phyloP scores from a whole-genome alignment of 148 eudicot genomes.

The Rhododendron ovatum region DNA sequence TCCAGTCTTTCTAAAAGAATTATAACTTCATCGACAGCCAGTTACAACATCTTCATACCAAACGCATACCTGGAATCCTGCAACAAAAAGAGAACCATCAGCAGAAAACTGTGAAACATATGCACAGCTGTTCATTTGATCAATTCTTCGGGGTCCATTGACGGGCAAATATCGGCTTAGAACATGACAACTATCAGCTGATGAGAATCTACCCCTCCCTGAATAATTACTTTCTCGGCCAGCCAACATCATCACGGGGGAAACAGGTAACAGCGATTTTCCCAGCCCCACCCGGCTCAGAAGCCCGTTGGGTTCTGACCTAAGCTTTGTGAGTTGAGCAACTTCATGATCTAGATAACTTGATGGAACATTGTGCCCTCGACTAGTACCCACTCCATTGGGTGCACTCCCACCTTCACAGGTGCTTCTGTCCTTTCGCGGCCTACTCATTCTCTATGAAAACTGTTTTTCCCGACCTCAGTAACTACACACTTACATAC shows the following conservation, averaged over 20 bases:
- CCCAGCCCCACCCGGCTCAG: constrained; percentile 32
- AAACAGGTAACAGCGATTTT: constrained; percentile 32
- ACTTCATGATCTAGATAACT: constrained; percentile 60
- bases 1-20: not conserved
- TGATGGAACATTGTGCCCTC: not conserved
- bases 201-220: constrained; percentile 61
- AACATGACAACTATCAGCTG: constrained; percentile 63
- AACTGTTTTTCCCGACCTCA: not conserved
- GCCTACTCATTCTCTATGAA: constrained; percentile 29
- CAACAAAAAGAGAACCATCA: constrained; percentile 78
- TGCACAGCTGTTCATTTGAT: constrained; percentile 62
- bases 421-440: constrained; percentile 11
- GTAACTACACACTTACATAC: not conserved
- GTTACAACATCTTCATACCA: not conserved
- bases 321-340: constrained; percentile 71
- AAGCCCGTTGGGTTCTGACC: constrained; percentile 50
- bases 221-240: constrained; percentile 77
- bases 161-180: constrained; percentile 72
- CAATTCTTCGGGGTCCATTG: constrained; percentile 56
- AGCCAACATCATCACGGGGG: constrained; percentile 64
- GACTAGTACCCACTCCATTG: constrained; percentile 17
- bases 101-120: constrained; percentile 84
- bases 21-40: not conserved
- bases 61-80: constrained; percentile 74
- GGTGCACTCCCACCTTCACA: constrained; percentile 16